phyloP scores from a whole-genome alignment of 164 flowering plant genomes.

The Magnolia sinica region DNA sequence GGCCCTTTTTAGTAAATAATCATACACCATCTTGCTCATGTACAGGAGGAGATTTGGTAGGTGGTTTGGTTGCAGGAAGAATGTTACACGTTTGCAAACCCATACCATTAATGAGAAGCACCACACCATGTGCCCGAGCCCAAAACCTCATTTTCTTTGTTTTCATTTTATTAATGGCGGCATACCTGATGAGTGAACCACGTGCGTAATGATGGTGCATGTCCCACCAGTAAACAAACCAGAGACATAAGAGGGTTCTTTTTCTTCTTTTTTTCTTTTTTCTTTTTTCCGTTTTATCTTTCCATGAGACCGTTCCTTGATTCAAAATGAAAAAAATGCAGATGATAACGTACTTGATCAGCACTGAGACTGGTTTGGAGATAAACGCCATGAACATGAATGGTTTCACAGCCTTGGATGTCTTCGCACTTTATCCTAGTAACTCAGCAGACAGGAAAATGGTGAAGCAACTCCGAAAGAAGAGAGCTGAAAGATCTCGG shows the following conservation, averaged over 20 bases:
- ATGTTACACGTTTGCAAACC: too few relatives aligned
- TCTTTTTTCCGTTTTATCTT: not conserved
- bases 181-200: too few relatives aligned
- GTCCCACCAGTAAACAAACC: not conserved
- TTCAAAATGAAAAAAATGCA: not conserved
- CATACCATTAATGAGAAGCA: too few relatives aligned
- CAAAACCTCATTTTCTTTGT: too few relatives aligned
- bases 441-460: not conserved
- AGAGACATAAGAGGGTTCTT: too few relatives aligned
- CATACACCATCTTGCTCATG: too few relatives aligned
- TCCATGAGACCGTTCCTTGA: not conserved
- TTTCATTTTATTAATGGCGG: not conserved
- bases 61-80: too few relatives aligned
- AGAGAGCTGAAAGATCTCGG: not conserved
- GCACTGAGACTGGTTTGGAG: not conserved
- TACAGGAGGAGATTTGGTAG: too few relatives aligned
- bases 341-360: not conserved
- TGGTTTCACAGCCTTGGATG: not conserved
- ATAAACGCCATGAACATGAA: not conserved
- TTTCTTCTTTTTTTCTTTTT: not conserved
- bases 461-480: not conserved
- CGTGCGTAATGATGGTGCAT: not conserved
- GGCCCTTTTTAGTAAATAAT: too few relatives aligned
- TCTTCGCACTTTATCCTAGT: not conserved
- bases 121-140: too few relatives aligned